Conservation (phyloP, 192 early-diverging fungal genomes). For the Allomyces macrogynus region DNA sequence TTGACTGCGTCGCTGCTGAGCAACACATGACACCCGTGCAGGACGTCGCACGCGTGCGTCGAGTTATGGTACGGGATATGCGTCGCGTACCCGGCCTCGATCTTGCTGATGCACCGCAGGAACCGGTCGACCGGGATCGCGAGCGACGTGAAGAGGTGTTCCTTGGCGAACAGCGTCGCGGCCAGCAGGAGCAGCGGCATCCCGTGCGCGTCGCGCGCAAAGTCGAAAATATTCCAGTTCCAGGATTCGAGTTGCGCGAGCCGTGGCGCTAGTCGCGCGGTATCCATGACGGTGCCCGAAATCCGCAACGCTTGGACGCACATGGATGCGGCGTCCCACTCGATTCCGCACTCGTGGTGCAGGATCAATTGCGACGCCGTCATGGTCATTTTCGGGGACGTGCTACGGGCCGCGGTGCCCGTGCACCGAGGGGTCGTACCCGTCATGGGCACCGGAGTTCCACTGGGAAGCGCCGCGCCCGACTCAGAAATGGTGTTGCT, state of each 20-base stretch:
- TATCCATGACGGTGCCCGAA: not conserved
- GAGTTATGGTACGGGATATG: conserved; percentile 29
- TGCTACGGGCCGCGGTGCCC: not conserved
- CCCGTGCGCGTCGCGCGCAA: not conserved
- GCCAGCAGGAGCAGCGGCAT: not conserved
- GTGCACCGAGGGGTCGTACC: not conserved
- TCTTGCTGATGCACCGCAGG: not conserved
- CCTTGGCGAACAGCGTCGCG: not conserved
- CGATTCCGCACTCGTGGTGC: not conserved
- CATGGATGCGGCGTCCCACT: not conserved
- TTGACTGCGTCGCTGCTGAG: conserved; percentile 6
- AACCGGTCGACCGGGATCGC: not conserved
- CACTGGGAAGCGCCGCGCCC: too few relatives aligned
- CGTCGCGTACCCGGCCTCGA: conserved; percentile 8
- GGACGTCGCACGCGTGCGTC: conserved; percentile 30
- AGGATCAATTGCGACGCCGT: not conserved
- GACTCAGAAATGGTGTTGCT: too few relatives aligned
- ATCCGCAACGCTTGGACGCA: not conserved
- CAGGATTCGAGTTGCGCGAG: not conserved
- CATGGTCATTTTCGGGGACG: not conserved
- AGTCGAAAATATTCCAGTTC: not conserved
- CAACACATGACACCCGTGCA: conserved; percentile 22
- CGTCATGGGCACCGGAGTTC: not conserved
- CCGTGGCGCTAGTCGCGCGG: not conserved
- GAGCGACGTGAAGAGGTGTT: not conserved